Evolutionary conservation across 2,329 filamentous ascomycete genomes (phyloP).

Genomic region (Neoascochyta sp.): DNA sequence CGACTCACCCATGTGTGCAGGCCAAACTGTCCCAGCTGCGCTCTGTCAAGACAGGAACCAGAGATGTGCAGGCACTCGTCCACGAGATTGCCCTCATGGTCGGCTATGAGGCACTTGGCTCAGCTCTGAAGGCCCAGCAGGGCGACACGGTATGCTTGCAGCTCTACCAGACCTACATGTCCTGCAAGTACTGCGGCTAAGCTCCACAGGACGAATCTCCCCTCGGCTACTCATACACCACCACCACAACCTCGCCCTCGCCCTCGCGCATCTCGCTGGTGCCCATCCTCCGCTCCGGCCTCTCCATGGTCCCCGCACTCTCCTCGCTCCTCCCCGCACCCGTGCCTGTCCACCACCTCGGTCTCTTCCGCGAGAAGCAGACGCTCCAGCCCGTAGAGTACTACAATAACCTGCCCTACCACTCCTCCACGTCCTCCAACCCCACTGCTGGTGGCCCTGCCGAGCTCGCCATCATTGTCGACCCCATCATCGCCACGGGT

Average conservation of each 20-base stretch:
- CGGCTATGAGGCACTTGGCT: conserved; percentile 73
- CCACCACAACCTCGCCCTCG: conserved; percentile 58
- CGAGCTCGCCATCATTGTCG: conserved; percentile 75
- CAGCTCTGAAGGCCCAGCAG: conserved; percentile 55
- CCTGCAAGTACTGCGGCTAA: conserved; percentile 2
- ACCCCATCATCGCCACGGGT: conserved; percentile 91
- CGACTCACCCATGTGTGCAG: conserved; percentile 76
- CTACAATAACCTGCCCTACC: conserved; percentile 93
- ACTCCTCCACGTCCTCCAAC: conserved; percentile 49
- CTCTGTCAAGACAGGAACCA: conserved; percentile 63
- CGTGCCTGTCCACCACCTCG: conserved; percentile 86
- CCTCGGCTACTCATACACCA: conserved; percentile 71
- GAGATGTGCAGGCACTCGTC: conserved; percentile 76
- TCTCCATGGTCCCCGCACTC: conserved; percentile 86
- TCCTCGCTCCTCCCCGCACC: conserved; percentile 76
- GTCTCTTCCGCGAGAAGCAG: conserved; percentile 85
- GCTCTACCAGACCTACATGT: background rate
- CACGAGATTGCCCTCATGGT: conserved; percentile 84
- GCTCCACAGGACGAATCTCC: conserved; percentile 66
- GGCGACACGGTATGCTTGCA: conserved; percentile 59
- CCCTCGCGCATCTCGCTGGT: conserved; percentile 73
- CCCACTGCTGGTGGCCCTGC: conserved; percentile 37
- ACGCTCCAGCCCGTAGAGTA: conserved; percentile 91
- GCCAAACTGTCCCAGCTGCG: conserved; percentile 90
- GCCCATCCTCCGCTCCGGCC: conserved; percentile 85